Evolutionary conservation across 2,329 filamentous ascomycete genomes (phyloP), one percentile per base, ranked within the genome.

Genomic region (Monosporascus sp.): DNA sequence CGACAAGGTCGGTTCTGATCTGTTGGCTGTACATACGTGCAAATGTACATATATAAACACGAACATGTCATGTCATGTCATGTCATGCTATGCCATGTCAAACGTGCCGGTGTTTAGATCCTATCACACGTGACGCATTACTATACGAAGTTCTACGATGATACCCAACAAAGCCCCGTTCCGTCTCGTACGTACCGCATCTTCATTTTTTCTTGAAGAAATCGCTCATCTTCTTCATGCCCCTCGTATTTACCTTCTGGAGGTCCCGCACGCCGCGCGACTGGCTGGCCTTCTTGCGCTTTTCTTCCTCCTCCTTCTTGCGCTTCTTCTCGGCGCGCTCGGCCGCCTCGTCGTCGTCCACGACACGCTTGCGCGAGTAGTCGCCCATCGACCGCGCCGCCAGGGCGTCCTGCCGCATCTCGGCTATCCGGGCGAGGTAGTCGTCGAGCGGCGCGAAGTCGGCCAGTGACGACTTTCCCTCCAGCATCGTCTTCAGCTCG

Each of bases 191-290:
- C 11, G 31, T 35, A 5, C 31, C 9, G 11, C 31, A 14, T 14
- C 11, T 22, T 61, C 56, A 66, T 58, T 81, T 82, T 73, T 93
- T 95, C 55, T 84, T 84, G 70, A 99, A 99, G 73, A 99, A 99
- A 57, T 86, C 82, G 67, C 89, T 96, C 81, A 99, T 82, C 77
- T 97, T 99, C 80, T 89, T 94, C 94, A 99, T 99, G 1, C 94
- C 94, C 22, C 74, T 83, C 0, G 88, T 92, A 72, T 97, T 89
- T 48, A 92, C 93, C 74, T 97, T 99, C 69, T 88, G 88, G 65
- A 99, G 69, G 48, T 92, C 81, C 67, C 85, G 86, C 1, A 97
- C 84, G 0, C 84, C 92, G 27, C 85, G 79, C 57, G 88, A 94
- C 72, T 89, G 82, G 24, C 76, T 77, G 3, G 81, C 83, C 73